Base-by-base conservation (phyloP, 179 eudicot species). In the Silene noctiflora region DNA sequence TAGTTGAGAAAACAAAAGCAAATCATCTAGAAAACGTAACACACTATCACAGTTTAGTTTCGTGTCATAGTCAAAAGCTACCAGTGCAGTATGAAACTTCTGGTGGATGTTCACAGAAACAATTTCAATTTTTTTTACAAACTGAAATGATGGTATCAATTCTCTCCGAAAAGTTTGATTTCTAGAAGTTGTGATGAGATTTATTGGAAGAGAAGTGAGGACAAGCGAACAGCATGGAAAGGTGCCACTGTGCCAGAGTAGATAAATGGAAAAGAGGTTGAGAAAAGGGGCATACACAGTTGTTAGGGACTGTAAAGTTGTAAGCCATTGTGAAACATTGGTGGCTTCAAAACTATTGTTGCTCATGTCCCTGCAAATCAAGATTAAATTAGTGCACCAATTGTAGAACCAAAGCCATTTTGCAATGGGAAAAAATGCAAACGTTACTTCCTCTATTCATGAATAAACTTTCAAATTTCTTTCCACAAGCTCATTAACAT, bases 321-420 rank as follows among this genome's bases (percentile, higher is more conserved):
- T 16, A 46, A 89, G 79, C 92, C 89, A 89, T 44, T 74, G 27
- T 21, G 92, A 89, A 76, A 81, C 69, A 21, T 79, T 77, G 35
- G 92, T 64, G 69, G 78, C 76, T 9, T 81, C 78, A 69, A 90
- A 90, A 76, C 80, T 86, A 39, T 90, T 90, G 76, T 90, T 90
- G 85, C 95, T 88, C 85, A 90, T 77, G 77, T 88, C 95, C 91
- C 95, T 90, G 91, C 81, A 86, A 87, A 77, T 58, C 14, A 60
- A 39, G 13, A 67, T 22, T 0, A 16, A 31, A 13, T 64, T 68
- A 72, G 22, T 3, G 5, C 33, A 44, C 35, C 64, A 25, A 14
- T 16, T 42, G 31, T 69, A 48, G 0, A 7, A 46, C 1, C 1
- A 7, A 13, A 46, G 13, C 17, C 29, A 39, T 35, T 44, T 67